Conservation (phyloP, 2,329 filamentous ascomycete genomes). For the Coniochaeta sp. region DNA sequence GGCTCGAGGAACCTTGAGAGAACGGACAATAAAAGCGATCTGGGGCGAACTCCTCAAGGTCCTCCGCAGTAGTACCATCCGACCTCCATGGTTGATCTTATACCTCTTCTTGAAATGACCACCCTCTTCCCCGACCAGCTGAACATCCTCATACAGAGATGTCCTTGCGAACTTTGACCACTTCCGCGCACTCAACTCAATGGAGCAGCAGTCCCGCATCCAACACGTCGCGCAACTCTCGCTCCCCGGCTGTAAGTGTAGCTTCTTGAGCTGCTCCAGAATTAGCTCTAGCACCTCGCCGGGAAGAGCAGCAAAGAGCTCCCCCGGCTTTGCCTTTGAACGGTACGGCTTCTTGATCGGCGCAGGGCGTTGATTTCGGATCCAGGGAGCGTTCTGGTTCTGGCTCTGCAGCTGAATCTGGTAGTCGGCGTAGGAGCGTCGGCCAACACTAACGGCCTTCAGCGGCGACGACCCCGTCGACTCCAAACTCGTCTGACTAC, state of each 20-base stretch:
- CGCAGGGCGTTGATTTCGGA: conserved; percentile 18
- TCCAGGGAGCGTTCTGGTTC: conserved; percentile 13
- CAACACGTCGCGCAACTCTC: conserved; percentile 56
- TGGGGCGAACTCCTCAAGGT: conserved; percentile 46
- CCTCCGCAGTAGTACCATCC: conserved; percentile 48
- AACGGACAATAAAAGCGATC: conserved; percentile 47
- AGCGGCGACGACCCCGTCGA: conserved; percentile 9
- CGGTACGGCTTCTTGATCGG: conserved; percentile 28
- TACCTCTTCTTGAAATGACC: conserved; percentile 47
- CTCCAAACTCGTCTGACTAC: conserved; percentile 19
- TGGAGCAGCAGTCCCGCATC: conserved; percentile 51
- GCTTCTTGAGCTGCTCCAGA: conserved; percentile 41
- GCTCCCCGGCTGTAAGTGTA: conserved; percentile 39
- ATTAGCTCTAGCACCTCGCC: conserved; percentile 52
- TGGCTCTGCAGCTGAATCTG: conserved; percentile 8
- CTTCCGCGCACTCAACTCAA: conserved; percentile 42
- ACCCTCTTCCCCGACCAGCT: conserved; percentile 50
- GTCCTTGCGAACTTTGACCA: conserved; percentile 42
- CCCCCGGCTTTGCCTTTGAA: conserved; percentile 32
- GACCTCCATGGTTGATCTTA: conserved; percentile 43
- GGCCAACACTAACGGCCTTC: conserved; percentile 4
- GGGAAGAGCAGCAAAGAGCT: conserved; percentile 47
- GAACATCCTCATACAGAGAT: conserved; percentile 51
- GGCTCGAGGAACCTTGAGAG: conserved; percentile 42
- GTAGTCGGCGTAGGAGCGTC: conserved; percentile 6